Conservation (phyloP, 2,329 filamentous ascomycete species). For the Diaporthe citrichinensis region DNA sequence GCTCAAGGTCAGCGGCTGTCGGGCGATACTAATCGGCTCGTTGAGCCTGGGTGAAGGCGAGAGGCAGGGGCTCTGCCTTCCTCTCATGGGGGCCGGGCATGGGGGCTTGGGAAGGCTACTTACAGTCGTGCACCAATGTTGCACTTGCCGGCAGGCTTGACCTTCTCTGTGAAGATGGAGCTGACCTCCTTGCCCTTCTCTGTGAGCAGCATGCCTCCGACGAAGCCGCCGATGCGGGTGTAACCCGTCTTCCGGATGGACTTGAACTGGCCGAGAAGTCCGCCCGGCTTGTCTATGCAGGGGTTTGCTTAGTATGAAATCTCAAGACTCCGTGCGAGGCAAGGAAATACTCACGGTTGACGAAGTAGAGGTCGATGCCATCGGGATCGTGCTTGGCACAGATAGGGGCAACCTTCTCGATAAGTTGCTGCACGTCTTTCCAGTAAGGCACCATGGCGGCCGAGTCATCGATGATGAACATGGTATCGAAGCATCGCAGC, state of each 20-base stretch:
- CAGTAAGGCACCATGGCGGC: conserved; percentile 34
- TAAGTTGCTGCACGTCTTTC: conserved; percentile 29
- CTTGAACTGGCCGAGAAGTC: conserved; percentile 36
- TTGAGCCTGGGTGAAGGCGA: neutral
- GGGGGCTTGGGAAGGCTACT: neutral
- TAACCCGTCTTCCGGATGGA: conserved; percentile 42
- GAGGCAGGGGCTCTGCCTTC: neutral
- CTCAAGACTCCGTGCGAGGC: neutral
- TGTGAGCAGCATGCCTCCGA: conserved; percentile 41
- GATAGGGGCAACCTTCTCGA: conserved; percentile 36
- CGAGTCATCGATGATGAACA: conserved; percentile 35
- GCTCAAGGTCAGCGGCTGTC: neutral
- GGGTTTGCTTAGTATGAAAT: neutral
- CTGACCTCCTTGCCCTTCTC: conserved; percentile 45
- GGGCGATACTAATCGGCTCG: neutral
- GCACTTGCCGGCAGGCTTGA: conserved; percentile 47
- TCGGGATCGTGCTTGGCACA: conserved; percentile 33
- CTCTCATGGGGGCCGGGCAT: neutral
- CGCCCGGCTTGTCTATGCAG: conserved; percentile 30
- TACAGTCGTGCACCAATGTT: conserved; percentile 46
- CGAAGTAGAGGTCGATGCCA: conserved; percentile 36
- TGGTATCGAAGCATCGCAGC: conserved; percentile 36
- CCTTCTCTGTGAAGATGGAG: conserved; percentile 45
- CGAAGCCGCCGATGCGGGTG: conserved; percentile 42
- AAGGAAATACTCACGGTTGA: conserved; percentile 19